These are phyloP conservation scores for Phellinidium pouzarii DNA, from an alignment of 1,284 basidiomycete genomes.

Conservation along the genomic window DNA sequence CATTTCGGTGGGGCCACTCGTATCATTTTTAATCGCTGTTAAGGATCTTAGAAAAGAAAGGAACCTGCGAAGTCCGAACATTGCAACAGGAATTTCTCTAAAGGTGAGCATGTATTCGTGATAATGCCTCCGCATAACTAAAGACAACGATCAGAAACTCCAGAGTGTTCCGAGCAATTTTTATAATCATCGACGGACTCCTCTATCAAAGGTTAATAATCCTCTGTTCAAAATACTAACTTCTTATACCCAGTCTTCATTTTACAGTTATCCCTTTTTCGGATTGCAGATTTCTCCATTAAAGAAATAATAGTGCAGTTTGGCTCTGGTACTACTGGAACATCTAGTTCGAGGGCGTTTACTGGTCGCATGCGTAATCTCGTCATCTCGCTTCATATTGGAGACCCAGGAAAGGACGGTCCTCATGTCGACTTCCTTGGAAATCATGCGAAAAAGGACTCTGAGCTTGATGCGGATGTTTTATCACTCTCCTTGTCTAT, in stretches of 20 bases:
- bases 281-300: slow-evolving; percentile 16
- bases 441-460: slow-evolving; percentile 25
- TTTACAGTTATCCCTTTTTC: slow-evolving; percentile 12
- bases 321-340: neutral
- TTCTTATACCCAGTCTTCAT: neutral
- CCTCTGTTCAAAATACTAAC: neutral
- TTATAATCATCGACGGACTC: neutral
- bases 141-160: neutral
- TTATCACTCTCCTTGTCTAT: slow-evolving; percentile 40
- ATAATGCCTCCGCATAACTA: neutral
- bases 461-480: slow-evolving; percentile 37
- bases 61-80: neutral
- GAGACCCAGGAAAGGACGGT: slow-evolving; percentile 37
- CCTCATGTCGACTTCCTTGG: slow-evolving; percentile 53
- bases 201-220: neutral
- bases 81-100: neutral
- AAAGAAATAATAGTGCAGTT: slow-evolving; percentile 7
- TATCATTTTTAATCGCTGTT: neutral
- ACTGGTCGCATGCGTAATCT: slow-evolving; percentile 6
- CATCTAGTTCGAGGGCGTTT: neutral
- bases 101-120: neutral
- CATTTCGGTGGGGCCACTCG: slow-evolving; percentile 1
- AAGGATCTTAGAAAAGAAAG: neutral
- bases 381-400: slow-evolving; percentile 29
- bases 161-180: neutral